Base-by-base conservation (phyloP, 208 protist genomes). In the Trypanosoma congolense region DNA sequence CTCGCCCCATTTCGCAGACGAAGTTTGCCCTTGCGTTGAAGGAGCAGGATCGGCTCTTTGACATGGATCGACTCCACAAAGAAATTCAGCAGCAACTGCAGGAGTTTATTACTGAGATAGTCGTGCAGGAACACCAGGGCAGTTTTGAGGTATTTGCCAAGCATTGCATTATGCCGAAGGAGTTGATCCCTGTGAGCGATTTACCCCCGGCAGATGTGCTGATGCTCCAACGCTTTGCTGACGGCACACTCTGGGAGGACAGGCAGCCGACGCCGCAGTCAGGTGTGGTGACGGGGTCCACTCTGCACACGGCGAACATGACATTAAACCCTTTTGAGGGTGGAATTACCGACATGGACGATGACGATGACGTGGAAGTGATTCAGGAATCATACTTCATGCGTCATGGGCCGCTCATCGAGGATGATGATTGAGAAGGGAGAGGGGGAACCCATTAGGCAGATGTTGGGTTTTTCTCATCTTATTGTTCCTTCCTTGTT, bases 291-390 rank as follows among this genome's bases (percentile, higher is more conserved):
- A 55, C 58, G 14, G 49, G 59, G 14, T 56, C 46, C 18, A 18
- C 42, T 49, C 8, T 47, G 42, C 3, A 41, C 25, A 19, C 40
- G 44, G 10, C 14, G 31, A 26, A 35, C 14, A 12, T 24, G 19
- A 29, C 38, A 35, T 21, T 46, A 19, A 40, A 18, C 4, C 28
- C 25, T n/a, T 25, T 53, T 38, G n/a, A 50, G 35, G 63, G 6
- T 21, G 31, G n/a, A n/a, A n/a, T 71, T 21, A 70, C 80, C 41
- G 77, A 88, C 43, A 77, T 92, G n/a, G 64, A 70, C 14, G 63
- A 70, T 35, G 87, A 91, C 22, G 83, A 95, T 59, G 87, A 93
- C 10, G 72, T 95, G 16, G 81, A 95, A 72, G 61, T 88, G 29
- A 77, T 88, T 61, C 75, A 68, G 10, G 77, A 90, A 14, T 76